Conservation (phyloP, 345 rosid species). For the Syzygium aqueum region DNA sequence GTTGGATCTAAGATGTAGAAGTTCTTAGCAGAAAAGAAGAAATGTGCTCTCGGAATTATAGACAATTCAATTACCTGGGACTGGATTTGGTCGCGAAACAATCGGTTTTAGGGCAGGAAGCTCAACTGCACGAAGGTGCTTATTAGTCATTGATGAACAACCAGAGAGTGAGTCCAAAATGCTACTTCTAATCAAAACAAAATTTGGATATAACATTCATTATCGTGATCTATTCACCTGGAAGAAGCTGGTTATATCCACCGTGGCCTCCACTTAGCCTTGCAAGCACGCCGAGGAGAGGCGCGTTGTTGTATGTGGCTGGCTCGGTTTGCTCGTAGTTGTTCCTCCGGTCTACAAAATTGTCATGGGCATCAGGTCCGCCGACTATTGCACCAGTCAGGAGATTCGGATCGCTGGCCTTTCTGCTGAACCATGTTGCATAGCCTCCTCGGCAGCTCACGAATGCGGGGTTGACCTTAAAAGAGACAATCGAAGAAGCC, state of each 20-base stretch:
- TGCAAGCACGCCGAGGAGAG: conserved; percentile 84
- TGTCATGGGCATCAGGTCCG: conserved; percentile 91
- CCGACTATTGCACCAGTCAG: conserved; percentile 90
- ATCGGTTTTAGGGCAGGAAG: conserved; percentile 39
- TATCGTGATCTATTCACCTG: conserved; percentile 31
- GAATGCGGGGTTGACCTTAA: conserved; percentile 53
- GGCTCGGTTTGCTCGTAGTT: conserved; percentile 99
- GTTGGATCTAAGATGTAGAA: neutral
- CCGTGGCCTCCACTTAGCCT: conserved; percentile 58
- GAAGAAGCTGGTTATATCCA: conserved; percentile 79
- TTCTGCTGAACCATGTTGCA: conserved; percentile 75
- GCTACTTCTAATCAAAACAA: neutral
- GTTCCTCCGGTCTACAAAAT: conserved; percentile 85
- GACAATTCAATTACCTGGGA: conserved; percentile 34
- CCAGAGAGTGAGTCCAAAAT: neutral
- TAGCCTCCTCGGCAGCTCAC: conserved; percentile 94
- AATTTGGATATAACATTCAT: neutral
- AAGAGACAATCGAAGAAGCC: conserved; percentile 84
- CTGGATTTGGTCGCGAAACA: conserved; percentile 36
- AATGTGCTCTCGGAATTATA: neutral
- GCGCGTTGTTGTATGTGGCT: conserved; percentile 97
- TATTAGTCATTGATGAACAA: neutral
- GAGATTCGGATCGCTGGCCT: conserved; percentile 77
- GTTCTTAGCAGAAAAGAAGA: neutral
- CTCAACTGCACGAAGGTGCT: conserved; percentile 19